Conservation (phyloP, 2,329 filamentous ascomycete genomes). For the Aquanectria penicillioides region DNA sequence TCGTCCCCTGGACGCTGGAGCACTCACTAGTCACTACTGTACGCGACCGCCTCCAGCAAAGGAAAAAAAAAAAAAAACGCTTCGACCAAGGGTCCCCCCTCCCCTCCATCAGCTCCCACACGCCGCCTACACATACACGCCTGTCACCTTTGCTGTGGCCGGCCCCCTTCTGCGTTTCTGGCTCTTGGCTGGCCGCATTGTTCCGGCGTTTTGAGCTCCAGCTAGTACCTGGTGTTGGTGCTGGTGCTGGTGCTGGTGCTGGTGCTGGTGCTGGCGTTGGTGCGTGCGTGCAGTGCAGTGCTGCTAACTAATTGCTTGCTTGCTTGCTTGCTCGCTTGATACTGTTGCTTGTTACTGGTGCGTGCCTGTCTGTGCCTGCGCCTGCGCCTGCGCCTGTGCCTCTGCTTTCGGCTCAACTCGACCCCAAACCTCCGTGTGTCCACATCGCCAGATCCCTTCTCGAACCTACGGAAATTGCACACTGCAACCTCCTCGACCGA, state of each 20-base stretch:
- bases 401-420: conserved; percentile 2
- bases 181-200: too few relatives aligned
- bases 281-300: too few relatives aligned
- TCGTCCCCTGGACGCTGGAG: conserved; percentile 12
- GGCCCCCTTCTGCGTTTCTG: too few relatives aligned
- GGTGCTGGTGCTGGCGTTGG: too few relatives aligned
- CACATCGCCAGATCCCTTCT: conserved; percentile 22
- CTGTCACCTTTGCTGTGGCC: conserved; percentile 6
- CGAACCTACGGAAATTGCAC: conserved; percentile 22
- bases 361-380: background rate
- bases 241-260: too few relatives aligned
- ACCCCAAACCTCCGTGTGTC: conserved; percentile 17
- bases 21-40: too few relatives aligned
- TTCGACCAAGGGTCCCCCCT: conserved; percentile 17
- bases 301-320: too few relatives aligned
- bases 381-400: conserved; percentile 1
- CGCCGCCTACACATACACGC: conserved; percentile 3
- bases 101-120: background rate
- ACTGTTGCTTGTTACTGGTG: background rate
- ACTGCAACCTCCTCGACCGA: conserved; percentile 23
- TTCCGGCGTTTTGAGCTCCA: too few relatives aligned
- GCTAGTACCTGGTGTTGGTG: too few relatives aligned
- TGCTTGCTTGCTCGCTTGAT: background rate
- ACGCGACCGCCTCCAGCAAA: conserved; percentile 11
- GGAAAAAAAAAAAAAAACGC: too few relatives aligned